Percentiles rank a stretch among this genome's conserved stretches.
Conservation (phyloP, 1,139 yeast genomes). For the Geotrichum phurueaensis region DNA sequence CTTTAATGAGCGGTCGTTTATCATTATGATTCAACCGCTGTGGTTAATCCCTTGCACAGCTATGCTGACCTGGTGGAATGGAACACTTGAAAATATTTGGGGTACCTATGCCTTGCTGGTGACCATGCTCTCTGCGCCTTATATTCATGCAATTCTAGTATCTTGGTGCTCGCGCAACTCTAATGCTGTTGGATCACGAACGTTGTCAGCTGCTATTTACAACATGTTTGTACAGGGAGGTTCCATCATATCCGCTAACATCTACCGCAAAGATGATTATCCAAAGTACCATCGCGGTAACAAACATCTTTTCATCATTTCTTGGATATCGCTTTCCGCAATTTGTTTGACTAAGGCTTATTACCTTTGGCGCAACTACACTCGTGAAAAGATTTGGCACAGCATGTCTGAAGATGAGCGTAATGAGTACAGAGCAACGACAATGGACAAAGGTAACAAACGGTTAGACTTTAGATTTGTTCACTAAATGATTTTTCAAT, state of each 20-base stretch:
- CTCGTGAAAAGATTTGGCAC: conserved; percentile 44
- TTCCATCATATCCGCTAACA: conserved; percentile 44
- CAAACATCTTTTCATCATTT: conserved; percentile 38
- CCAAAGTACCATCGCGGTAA: conserved; percentile 56
- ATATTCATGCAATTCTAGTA: conserved; percentile 50
- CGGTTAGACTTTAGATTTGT: conserved; percentile 48
- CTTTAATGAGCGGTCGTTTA: conserved; percentile 36
- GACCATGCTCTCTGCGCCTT: conserved; percentile 43
- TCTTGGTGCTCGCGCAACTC: conserved; percentile 57
- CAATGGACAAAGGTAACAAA: conserved; percentile 49
- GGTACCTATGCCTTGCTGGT: conserved; percentile 48
- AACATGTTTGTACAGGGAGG: conserved; percentile 54
- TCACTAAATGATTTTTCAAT: background rate
- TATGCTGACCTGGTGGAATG: conserved; percentile 47
- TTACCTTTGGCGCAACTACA: conserved; percentile 44
- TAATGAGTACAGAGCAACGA: conserved; percentile 40
- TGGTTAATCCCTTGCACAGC: conserved; percentile 41
- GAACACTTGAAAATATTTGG: conserved; percentile 45
- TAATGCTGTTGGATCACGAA: conserved; percentile 50
- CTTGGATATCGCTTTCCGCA: conserved; percentile 27
- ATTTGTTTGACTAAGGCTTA: conserved; percentile 31
- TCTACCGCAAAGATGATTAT: conserved; percentile 50
- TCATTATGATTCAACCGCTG: conserved; percentile 33
- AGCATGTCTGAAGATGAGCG: conserved; percentile 44
- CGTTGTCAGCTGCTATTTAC: conserved; percentile 55